phyloP scores from a whole-genome alignment of 129 eudicot genomes.

The Flaveria bidentis region DNA sequence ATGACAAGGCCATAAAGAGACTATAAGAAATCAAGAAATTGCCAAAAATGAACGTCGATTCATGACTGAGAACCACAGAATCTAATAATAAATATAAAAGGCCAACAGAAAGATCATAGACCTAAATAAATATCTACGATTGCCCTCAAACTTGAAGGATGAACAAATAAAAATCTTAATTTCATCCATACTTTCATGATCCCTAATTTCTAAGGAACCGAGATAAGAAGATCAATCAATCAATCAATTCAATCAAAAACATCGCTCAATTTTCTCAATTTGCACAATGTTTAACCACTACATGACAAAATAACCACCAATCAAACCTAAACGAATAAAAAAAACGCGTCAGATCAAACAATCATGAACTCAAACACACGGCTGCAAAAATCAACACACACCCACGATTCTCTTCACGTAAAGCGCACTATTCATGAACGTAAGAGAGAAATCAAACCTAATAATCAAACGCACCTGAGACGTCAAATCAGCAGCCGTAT shows the following conservation, averaged over 20 bases:
- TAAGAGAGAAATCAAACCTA: no score
- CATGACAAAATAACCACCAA: conserved; percentile 6
- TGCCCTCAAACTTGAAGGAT: neutral
- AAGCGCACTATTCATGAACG: no score
- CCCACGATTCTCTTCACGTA: no score
- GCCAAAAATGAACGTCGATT: neutral
- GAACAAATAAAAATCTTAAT: neutral
- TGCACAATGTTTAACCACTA: neutral
- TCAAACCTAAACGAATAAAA: neutral
- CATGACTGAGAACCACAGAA: neutral
- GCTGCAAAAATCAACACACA: no score
- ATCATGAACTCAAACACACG: neutral
- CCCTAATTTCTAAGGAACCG: conserved; percentile 4
- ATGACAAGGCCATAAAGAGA: neutral
- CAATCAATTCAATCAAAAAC: neutral
- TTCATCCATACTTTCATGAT: conserved; percentile 1
- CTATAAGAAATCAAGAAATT: neutral
- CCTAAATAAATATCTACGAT: conserved; percentile 1
- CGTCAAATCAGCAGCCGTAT: conserved; percentile 80
- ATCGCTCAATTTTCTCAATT: neutral
- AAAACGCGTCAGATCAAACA: neutral
- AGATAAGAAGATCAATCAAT: neutral
- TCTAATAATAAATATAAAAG: neutral
- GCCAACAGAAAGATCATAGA: neutral
- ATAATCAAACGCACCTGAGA: conserved; percentile 57